Evolutionary conservation across 2,329 filamentous ascomycete species (phyloP), one percentile per base, ranked within the genome.

Genomic region (Beauveria sp.): DNA sequence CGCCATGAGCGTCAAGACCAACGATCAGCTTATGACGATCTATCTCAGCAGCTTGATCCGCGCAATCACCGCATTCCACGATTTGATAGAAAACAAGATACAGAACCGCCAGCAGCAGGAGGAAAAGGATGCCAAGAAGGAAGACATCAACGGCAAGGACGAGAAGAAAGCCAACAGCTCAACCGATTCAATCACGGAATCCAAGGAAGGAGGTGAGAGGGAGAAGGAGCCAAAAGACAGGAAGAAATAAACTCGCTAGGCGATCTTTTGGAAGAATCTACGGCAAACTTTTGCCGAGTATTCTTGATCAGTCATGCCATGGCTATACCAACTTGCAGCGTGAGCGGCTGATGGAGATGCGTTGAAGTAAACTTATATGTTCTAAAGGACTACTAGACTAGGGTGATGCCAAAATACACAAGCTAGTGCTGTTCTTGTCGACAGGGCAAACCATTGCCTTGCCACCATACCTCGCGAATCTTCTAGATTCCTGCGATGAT

Each of bases 71-170:
- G 95, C 95, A 8, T 99, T 98, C 87, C 95, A 99, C 75, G 95
- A 99, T 73, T 79, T 99, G 67, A 99, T 99, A 67, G 95, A 99
- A 81, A 99, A 99, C 81, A 99, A 99, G 84, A 97, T 98, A 68
- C 93, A 98, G 80, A 99, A 99, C 78, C 86, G 93, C 74, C 93
- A 98, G 77, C 91, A 96, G 74, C 90, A 96, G 71, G 95, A 98
- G 72, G 95, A 99, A 71, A 93, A 93, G 78, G 93, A 98, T 69
- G 84, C 88, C 70, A 91, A 91, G 78, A 91, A 92, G 71, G 86
- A 88, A 54, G 89, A 89, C 71, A 66, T 68, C 26, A 87, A 86
- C 67, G 75, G 78, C 68, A 84, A 84, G 66, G 79, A 82, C 57
- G 81, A 85, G 66, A 83, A 83, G 74, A 84, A 85, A 74, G 81